Percentiles rank a stretch among this genome's conserved stretches.
phyloP scores from a whole-genome alignment of 345 rosid species.

The Ceriops tagal region DNA sequence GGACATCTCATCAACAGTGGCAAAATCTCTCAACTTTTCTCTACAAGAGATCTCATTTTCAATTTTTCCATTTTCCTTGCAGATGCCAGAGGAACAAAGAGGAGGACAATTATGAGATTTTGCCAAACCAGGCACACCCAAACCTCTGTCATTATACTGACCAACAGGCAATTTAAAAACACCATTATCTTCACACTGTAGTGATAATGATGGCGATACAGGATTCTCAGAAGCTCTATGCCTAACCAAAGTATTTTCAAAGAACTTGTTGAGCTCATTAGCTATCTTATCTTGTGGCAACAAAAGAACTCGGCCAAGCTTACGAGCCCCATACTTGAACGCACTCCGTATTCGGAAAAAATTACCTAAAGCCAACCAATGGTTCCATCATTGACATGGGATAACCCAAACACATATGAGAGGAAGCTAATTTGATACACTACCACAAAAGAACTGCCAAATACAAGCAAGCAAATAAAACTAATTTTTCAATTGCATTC shows the following conservation, averaged over 20 bases:
- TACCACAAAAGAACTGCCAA: no score
- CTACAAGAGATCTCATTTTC: slow-evolving; percentile 7
- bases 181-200: slow-evolving; percentile 12
- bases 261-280: slow-evolving; percentile 60
- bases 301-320: slow-evolving; percentile 63
- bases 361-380: slow-evolving; percentile 45
- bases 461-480: no score
- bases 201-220: slow-evolving; percentile 10
- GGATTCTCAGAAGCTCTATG: slow-evolving; percentile 16
- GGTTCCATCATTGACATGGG: neutral
- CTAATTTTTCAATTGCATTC: no score
- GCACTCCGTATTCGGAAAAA: slow-evolving; percentile 84
- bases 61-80: slow-evolving; percentile 13
- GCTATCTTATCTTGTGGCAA: slow-evolving; percentile 50
- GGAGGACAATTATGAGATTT: slow-evolving; percentile 5
- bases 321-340: slow-evolving; percentile 81
- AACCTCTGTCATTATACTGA: neutral
- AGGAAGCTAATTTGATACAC: no score
- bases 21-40: slow-evolving; percentile 4
- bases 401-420: neutral
- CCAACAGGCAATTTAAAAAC: slow-evolving; percentile 6
- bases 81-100: neutral
- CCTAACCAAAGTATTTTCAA: slow-evolving; percentile 40
- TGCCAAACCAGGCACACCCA: neutral
- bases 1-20: neutral